Conservation (phyloP, 2,329 filamentous ascomycete genomes). For the Thelonectria blattea region DNA sequence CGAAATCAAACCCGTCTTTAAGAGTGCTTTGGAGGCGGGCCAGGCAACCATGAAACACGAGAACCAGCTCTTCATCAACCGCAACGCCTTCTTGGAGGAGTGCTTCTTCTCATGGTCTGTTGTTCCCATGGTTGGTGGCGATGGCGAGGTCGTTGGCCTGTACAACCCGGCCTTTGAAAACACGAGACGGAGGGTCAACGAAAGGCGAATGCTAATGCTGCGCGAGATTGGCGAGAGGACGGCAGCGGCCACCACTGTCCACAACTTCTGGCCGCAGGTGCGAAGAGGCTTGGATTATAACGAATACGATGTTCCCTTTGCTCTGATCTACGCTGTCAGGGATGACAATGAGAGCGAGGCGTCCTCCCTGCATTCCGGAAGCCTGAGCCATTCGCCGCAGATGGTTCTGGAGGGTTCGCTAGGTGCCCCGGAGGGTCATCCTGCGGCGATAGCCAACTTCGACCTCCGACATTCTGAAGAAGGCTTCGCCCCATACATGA, state of each 20-base stretch:
- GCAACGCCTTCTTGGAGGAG: constrained; percentile 76
- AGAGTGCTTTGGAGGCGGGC: constrained; percentile 70
- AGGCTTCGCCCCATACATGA: constrained; percentile 78
- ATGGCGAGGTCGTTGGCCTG: constrained; percentile 75
- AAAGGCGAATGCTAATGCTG: constrained; percentile 79
- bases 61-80: constrained; percentile 74
- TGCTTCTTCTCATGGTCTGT: constrained; percentile 85
- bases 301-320: constrained; percentile 77
- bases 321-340: constrained; percentile 75
- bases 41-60: constrained; percentile 87
- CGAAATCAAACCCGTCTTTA: constrained; percentile 71
- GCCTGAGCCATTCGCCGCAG: constrained; percentile 64
- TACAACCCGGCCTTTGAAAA: constrained; percentile 86
- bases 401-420: constrained; percentile 75
- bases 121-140: constrained; percentile 75
- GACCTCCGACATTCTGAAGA: constrained; percentile 73
- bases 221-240: constrained; percentile 80
- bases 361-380: constrained; percentile 74
- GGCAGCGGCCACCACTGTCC: constrained; percentile 72
- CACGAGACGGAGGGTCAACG: constrained; percentile 77
- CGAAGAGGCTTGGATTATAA: constrained; percentile 74
- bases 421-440: constrained; percentile 70
- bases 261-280: constrained; percentile 75
- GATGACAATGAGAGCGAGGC: constrained; percentile 75
- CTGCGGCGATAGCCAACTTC: constrained; percentile 63